phyloP scores from a whole-genome alignment of 2,329 filamentous ascomycete species.

The Sclerotinia glacialis region DNA sequence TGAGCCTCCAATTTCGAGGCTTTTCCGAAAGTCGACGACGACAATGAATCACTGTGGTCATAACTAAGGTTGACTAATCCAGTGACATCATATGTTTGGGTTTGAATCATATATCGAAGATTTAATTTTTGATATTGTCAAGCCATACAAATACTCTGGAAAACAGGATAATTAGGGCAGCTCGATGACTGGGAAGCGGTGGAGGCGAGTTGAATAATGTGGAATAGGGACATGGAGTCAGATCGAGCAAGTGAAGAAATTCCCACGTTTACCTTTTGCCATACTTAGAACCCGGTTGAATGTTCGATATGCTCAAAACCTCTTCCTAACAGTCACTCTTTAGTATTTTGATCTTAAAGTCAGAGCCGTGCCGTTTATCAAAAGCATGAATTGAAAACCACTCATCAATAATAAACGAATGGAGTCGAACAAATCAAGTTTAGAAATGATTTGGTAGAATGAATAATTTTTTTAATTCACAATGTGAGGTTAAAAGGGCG shows the following conservation, averaged over 20 bases:
- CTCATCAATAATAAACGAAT: neutral
- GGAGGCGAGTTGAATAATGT: neutral
- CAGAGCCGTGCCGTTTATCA: neutral
- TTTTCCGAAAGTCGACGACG: accelerated
- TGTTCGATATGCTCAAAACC: neutral
- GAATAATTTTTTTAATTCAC: neutral
- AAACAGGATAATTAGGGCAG: no score
- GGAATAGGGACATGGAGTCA: neutral
- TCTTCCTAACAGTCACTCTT: neutral
- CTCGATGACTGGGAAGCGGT: no score
- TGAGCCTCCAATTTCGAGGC: neutral
- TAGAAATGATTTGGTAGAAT: neutral
- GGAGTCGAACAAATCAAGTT: neutral
- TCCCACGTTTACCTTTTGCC: neutral
- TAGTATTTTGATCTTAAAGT: no score
- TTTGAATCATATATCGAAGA: neutral
- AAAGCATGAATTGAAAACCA: neutral
- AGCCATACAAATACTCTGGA: no score
- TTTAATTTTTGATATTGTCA: no score
- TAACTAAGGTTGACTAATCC: neutral
- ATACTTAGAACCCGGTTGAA: no score
- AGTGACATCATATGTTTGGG: neutral
- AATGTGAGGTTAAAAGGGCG: neutral
- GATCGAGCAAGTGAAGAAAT: no score
- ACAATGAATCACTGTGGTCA: neutral